Conservation (phyloP, 2,329 filamentous ascomycete species). For the Colletotrichum sojae region DNA sequence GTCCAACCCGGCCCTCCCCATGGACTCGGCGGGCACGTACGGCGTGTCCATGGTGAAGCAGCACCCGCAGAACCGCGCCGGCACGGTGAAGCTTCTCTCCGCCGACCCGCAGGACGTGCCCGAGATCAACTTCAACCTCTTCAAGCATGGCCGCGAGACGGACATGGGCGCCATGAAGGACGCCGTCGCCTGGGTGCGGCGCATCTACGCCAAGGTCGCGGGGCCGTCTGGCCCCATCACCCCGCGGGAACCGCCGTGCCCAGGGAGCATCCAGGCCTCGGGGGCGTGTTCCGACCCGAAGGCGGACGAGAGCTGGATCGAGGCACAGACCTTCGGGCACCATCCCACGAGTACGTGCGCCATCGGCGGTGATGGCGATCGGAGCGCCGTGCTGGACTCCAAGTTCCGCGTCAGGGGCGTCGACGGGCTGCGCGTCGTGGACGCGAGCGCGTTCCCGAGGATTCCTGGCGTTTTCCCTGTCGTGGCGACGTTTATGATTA, state of each 20-base stretch:
- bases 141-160: conserved; percentile 62
- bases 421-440: conserved; percentile 71
- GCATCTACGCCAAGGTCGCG: conserved; percentile 42
- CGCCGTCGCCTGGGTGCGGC: conserved; percentile 49
- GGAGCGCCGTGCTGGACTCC: conserved; percentile 69
- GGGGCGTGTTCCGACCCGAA: conserved; percentile 54
- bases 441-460: conserved; percentile 69
- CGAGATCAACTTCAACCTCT: conserved; percentile 72
- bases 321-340: conserved; percentile 67
- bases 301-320: conserved; percentile 54
- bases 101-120: conserved; percentile 74
- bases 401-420: conserved; percentile 71
- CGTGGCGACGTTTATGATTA: conserved; percentile 69
- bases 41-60: conserved; percentile 57
- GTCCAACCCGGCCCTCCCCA: conserved; percentile 53
- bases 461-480: conserved; percentile 64
- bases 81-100: conserved; percentile 73
- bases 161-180: conserved; percentile 56
- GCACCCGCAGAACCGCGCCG: conserved; percentile 68
- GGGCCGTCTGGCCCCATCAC: conserved; percentile 42
- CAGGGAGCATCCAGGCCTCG: conserved; percentile 38
- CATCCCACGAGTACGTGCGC: conserved; percentile 69
- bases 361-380: conserved; percentile 68
- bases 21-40: conserved; percentile 54
- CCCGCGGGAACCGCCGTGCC: conserved; percentile 42